These are phyloP conservation scores for Trichocladium antarcticum DNA, from an alignment of 495 filamentous ascomycete species.

Conservation along the genomic window DNA sequence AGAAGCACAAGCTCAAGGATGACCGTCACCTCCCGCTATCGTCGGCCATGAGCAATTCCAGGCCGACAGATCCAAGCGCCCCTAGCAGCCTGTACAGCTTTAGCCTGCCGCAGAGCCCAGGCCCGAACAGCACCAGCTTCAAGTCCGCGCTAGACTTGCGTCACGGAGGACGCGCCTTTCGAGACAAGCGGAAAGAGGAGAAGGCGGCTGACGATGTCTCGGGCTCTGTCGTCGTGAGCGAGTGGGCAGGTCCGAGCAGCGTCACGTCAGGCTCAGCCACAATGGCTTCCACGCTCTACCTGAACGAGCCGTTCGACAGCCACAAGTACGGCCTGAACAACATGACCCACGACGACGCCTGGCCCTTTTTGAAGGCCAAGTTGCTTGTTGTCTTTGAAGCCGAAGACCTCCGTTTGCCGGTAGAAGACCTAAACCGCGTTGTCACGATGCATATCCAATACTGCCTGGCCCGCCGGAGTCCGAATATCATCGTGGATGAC, in stretches of 20 bases:
- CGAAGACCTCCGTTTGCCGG: slow-evolving; percentile 75
- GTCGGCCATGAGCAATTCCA: slow-evolving; percentile 82
- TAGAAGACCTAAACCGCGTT: slow-evolving; percentile 89
- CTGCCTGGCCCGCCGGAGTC: slow-evolving; percentile 56
- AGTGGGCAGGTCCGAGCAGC: slow-evolving; percentile 46
- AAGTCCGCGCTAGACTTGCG: slow-evolving; percentile 78
- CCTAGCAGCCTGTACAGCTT: slow-evolving; percentile 73
- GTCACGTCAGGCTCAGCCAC: slow-evolving; percentile 32
- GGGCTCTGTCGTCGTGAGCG: slow-evolving; percentile 24
- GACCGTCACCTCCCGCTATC: slow-evolving; percentile 76
- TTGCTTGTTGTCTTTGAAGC: slow-evolving; percentile 88
- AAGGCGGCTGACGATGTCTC: slow-evolving; percentile 39
- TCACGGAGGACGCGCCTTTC: slow-evolving; percentile 72
- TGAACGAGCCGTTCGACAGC: slow-evolving; percentile 38
- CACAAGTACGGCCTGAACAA: slow-evolving; percentile 60
- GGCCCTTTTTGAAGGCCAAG: slow-evolving; percentile 86
- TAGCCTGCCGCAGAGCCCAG: slow-evolving; percentile 55
- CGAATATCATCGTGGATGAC: slow-evolving; percentile 64
- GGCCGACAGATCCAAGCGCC: slow-evolving; percentile 70
- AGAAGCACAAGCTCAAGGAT: slow-evolving; percentile 80
- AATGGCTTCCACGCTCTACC: slow-evolving; percentile 28
- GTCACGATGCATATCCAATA: slow-evolving; percentile 69
- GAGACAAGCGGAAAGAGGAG: slow-evolving; percentile 84
- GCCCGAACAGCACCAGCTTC: slow-evolving; percentile 58
- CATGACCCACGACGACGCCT: slow-evolving; percentile 82